phyloP scores from a whole-genome alignment of 2,329 filamentous ascomycete genomes.

The Trichophyton verrucosum region DNA sequence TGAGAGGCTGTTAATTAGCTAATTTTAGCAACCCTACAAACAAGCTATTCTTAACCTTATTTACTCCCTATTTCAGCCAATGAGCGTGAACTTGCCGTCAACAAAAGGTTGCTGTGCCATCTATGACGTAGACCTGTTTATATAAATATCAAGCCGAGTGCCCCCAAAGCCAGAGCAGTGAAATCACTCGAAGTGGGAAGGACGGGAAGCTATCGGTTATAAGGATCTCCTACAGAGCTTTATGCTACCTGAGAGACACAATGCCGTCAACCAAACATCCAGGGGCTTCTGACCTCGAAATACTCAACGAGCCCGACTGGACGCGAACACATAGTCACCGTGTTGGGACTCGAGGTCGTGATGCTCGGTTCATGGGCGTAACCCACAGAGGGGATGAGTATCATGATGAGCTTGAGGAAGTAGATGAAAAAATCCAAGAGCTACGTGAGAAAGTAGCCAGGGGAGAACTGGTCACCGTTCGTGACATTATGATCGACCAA shows the following conservation, averaged over 20 bases:
- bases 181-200: neutral
- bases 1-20: no score
- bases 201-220: neutral
- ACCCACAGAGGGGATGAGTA: constrained; percentile 22
- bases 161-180: neutral
- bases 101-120: neutral
- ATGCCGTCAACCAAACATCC: constrained; percentile 20
- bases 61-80: no score
- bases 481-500: constrained; percentile 20
- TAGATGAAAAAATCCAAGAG: constrained; percentile 18
- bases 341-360: constrained; percentile 29
- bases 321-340: constrained; percentile 26
- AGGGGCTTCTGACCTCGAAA: constrained; percentile 30
- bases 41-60: no score
- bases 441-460: constrained; percentile 17
- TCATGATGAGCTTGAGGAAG: constrained; percentile 17
- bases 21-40: no score
- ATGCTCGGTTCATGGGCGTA: constrained; percentile 29
- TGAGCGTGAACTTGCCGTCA: no score
- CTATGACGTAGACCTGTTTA: neutral
- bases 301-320: constrained; percentile 36
- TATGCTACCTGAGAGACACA: neutral
- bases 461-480: constrained; percentile 19
- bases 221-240: neutral
- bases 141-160: neutral